A percentile compares a stretch with the other conserved stretches of the same genome.
phyloP scores from a whole-genome alignment of 1,139 yeast species.

The Candida glucosophila region DNA sequence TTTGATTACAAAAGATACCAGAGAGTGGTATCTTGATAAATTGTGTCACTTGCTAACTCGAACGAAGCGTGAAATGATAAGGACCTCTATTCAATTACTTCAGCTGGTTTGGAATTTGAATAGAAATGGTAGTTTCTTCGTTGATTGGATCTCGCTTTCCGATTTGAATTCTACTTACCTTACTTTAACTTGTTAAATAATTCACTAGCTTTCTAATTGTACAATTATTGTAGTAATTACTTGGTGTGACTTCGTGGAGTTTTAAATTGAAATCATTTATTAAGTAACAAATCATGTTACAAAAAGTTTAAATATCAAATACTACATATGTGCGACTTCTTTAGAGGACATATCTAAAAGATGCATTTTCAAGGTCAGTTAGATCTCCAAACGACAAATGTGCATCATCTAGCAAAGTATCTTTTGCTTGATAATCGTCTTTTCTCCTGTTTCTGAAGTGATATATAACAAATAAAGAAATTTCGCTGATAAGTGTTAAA shows the following conservation, averaged over 20 bases:
- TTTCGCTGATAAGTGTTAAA: conserved; percentile 2
- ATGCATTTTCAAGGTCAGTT: conserved; percentile 11
- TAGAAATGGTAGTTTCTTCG: conserved; percentile 5
- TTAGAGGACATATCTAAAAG: conserved; percentile 6
- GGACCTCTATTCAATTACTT: conserved; percentile 4
- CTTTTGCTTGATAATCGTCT: conserved; percentile 1
- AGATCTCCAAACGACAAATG: conserved; percentile 15
- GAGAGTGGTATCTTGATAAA: conserved; percentile 5
- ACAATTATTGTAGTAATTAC: not conserved
- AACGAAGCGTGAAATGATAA: conserved; percentile 2
- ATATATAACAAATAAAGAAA: conserved; percentile 2
- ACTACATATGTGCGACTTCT: not conserved
- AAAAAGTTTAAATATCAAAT: not conserved
- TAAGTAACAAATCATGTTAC: not conserved
- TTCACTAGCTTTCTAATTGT: not conserved
- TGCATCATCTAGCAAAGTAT: conserved; percentile 4
- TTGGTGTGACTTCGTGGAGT: conserved; percentile 1
- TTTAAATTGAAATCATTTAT: not conserved
- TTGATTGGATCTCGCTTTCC: conserved; percentile 5
- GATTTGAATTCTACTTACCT: conserved; percentile 1
- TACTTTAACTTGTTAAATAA: conserved; percentile 2
- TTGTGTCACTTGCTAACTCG: not conserved
- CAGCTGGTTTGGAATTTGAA: conserved; percentile 6
- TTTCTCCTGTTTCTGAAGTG: not conserved
- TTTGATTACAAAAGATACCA: conserved; percentile 3